A percentile compares a stretch with the other conserved stretches of the same genome.
These are phyloP conservation scores for Pseudogymnoascus destructans DNA, from an alignment of 2,329 filamentous ascomycete genomes.

Conservation along the genomic window DNA sequence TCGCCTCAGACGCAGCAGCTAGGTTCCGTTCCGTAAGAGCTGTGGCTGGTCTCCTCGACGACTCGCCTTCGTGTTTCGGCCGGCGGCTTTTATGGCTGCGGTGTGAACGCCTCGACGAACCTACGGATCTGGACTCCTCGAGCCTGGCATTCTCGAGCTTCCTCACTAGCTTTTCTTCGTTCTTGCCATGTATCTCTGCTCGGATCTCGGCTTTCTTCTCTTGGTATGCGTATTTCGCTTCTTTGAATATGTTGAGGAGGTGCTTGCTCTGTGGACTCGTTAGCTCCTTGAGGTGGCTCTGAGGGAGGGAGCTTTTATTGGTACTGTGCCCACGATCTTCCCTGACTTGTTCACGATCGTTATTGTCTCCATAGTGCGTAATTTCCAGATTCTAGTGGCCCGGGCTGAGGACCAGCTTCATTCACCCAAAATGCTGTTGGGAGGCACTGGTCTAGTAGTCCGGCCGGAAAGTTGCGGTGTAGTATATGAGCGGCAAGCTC, in stretches of 20 bases:
- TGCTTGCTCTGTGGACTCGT: slow-evolving; percentile 61
- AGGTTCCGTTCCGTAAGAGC: slow-evolving; percentile 20
- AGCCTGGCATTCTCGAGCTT: slow-evolving; percentile 26
- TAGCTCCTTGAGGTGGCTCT: slow-evolving; percentile 11
- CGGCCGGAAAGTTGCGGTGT: background rate
- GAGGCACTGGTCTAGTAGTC: background rate
- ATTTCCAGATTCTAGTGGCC: background rate
- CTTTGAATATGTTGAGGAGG: slow-evolving; percentile 78
- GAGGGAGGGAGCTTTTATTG: slow-evolving; percentile 23
- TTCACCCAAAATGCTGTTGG: background rate
- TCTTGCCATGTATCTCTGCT: slow-evolving; percentile 49
- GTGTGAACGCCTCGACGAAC: slow-evolving; percentile 29
- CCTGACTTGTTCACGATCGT: slow-evolving; percentile 85
- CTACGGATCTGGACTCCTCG: slow-evolving; percentile 29
- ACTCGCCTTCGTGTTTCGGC: slow-evolving; percentile 14
- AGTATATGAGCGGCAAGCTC: background rate
- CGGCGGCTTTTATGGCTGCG: slow-evolving; percentile 22
- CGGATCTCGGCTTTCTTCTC: slow-evolving; percentile 77
- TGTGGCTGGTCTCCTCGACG: background rate
- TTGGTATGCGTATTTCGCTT: slow-evolving; percentile 76
- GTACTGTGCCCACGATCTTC: slow-evolving; percentile 78
- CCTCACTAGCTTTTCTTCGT: slow-evolving; percentile 45
- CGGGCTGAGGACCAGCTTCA: background rate
- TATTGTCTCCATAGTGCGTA: slow-evolving; percentile 55
- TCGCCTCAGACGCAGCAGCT: slow-evolving; percentile 19